A percentile compares a stretch with the other conserved stretches of the same genome.
Conservation (phyloP, 257 asterid genomes). For the Galeopsis tetrahit region DNA sequence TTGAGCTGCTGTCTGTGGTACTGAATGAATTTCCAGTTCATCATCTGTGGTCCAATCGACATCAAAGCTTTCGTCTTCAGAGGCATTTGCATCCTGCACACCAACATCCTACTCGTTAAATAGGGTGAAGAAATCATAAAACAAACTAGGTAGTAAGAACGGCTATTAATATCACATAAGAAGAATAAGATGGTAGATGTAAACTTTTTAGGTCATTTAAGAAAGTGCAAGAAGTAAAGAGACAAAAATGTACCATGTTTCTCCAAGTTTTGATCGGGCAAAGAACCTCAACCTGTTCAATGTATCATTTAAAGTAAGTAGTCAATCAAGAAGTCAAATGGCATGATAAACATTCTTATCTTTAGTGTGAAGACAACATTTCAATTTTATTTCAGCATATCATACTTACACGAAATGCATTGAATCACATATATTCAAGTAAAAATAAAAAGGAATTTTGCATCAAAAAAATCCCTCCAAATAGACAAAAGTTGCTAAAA, state of each 20-base stretch:
- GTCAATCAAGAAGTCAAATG: constrained; percentile 21
- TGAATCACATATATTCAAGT: neutral
- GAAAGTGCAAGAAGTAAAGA: neutral
- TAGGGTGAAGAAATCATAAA: neutral
- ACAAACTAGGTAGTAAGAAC: neutral
- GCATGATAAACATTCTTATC: constrained; percentile 14
- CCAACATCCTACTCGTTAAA: constrained; percentile 5
- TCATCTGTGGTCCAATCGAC: constrained; percentile 65
- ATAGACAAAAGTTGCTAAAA: neutral
- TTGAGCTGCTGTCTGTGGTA: constrained; percentile 34
- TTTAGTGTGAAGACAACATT: neutral
- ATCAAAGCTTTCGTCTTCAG: constrained; percentile 37
- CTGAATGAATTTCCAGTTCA: constrained; percentile 40
- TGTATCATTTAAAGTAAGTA: constrained; percentile 20
- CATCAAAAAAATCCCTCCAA: neutral
- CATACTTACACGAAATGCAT: neutral
- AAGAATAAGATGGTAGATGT: neutral
- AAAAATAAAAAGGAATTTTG: neutral
- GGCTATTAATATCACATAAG: constrained; percentile 2
- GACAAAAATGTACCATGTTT: constrained; percentile 40
- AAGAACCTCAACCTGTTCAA: constrained; percentile 37
- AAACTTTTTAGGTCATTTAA: constrained; percentile 1
- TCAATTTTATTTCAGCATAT: neutral
- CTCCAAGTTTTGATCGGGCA: constrained; percentile 23
- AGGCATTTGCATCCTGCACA: constrained; percentile 37